Conservation (phyloP, 2,329 filamentous ascomycete genomes). For the Lachnellula subtilissima region DNA sequence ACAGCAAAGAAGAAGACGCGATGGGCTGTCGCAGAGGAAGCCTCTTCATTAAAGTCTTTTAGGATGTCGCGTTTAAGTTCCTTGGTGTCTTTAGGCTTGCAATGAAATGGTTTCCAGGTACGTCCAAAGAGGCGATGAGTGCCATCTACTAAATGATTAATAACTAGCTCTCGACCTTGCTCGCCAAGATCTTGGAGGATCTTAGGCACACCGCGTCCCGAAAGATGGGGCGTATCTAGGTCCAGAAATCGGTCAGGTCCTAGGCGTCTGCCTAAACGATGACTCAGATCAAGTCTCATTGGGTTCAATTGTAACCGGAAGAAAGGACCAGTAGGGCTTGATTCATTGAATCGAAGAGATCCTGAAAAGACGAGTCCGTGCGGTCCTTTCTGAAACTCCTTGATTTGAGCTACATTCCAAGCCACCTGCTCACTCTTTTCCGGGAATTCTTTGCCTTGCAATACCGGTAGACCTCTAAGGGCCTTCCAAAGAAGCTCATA, state of each 20-base stretch:
- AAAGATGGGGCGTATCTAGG: conserved; percentile 45
- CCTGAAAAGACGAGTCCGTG: conserved; percentile 42
- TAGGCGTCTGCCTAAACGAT: conserved; percentile 51
- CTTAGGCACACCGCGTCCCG: conserved; percentile 26
- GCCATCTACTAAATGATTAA: conserved; percentile 36
- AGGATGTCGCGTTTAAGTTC: conserved; percentile 28
- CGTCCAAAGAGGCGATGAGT: conserved; percentile 26
- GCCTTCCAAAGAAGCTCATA: conserved; percentile 41
- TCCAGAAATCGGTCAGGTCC: conserved; percentile 56
- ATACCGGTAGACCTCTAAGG: conserved; percentile 37
- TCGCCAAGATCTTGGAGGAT: conserved; percentile 31
- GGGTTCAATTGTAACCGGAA: conserved; percentile 46
- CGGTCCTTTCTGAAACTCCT: conserved; percentile 30
- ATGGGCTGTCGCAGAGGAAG: conserved; percentile 35
- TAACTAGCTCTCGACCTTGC: conserved; percentile 32
- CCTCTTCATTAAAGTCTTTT: conserved; percentile 34
- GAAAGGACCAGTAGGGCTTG: conserved; percentile 34
- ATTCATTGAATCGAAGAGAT: conserved; percentile 35
- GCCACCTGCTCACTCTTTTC: conserved; percentile 39
- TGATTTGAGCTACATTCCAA: conserved; percentile 35
- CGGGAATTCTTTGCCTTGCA: conserved; percentile 45
- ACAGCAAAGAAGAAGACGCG: conserved; percentile 52
- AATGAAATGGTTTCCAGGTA: conserved; percentile 27
- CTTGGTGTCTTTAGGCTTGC: conserved; percentile 32
- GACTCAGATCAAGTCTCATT: conserved; percentile 43